Percentiles rank a stretch among this genome's conserved stretches.
These are phyloP conservation scores for Ambrosiella xylebori DNA, from an alignment of 2,329 filamentous ascomycete species.

Conservation along the genomic window DNA sequence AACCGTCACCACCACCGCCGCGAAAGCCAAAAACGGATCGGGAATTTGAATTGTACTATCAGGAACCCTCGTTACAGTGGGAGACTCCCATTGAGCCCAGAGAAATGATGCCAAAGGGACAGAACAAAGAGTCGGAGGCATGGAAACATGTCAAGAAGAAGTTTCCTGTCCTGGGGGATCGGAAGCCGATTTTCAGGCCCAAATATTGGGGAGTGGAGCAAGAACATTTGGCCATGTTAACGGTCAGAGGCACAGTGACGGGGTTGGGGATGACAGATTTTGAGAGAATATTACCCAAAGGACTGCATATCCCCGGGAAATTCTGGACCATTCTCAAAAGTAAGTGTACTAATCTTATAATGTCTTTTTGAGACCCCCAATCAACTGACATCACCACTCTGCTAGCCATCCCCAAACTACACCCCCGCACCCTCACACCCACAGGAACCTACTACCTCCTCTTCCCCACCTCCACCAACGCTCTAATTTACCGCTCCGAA, in stretches of 20 bases:
- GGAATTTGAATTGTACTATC: background rate
- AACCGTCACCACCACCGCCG: background rate
- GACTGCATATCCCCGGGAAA: slow-evolving; percentile 51
- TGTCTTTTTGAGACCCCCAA: background rate
- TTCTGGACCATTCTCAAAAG: slow-evolving; percentile 42
- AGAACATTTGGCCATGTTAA: slow-evolving; percentile 26
- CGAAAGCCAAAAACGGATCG: background rate
- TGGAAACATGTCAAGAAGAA: slow-evolving; percentile 3
- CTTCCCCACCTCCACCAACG: slow-evolving; percentile 43
- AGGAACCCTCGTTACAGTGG: background rate
- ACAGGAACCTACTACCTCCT: slow-evolving; percentile 51
- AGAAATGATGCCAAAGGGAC: background rate
- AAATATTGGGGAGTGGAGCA: slow-evolving; percentile 9
- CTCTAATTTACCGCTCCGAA: slow-evolving; percentile 37
- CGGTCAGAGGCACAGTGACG: slow-evolving; percentile 40
- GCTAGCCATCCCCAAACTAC: slow-evolving; percentile 45
- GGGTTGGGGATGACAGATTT: slow-evolving; percentile 53
- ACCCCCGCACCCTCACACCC: slow-evolving; percentile 44
- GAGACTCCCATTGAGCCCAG: background rate
- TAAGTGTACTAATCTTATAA: slow-evolving; percentile 16
- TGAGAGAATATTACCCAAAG: slow-evolving; percentile 44
- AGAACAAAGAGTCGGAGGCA: background rate
- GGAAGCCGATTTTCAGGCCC: slow-evolving; percentile 1
- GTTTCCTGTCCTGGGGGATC: slow-evolving; percentile 2
- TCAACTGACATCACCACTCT: slow-evolving; percentile 12